Conservation (phyloP, 345 rosid genomes). For the Brassica nigra region DNA sequence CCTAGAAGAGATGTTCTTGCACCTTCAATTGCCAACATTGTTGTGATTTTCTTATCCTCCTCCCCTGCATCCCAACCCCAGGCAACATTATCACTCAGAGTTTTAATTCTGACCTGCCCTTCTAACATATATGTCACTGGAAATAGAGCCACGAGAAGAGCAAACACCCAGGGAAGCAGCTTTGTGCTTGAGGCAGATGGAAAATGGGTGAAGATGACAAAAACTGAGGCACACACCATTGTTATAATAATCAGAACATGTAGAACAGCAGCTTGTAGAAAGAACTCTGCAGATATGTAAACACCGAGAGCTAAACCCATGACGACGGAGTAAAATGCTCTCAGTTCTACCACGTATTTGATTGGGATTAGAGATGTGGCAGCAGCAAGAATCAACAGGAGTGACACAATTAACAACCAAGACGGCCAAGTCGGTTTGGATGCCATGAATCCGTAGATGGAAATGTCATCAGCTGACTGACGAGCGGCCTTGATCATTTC, state of each 20-base stretch:
- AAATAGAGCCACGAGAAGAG: slow-evolving; percentile 92
- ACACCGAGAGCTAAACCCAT: slow-evolving; percentile 93
- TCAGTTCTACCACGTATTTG: slow-evolving; percentile 81
- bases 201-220: slow-evolving; percentile 95
- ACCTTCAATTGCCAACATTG: slow-evolving; percentile 94
- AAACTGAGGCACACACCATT: slow-evolving; percentile 84
- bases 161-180: slow-evolving; percentile 97
- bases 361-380: slow-evolving; percentile 88
- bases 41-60: slow-evolving; percentile 79
- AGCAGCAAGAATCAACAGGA: slow-evolving; percentile 84
- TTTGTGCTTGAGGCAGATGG: slow-evolving; percentile 99
- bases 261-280: slow-evolving; percentile 90
- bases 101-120: slow-evolving; percentile 92
- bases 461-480: slow-evolving; percentile 90
- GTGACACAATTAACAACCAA: slow-evolving; percentile 86
- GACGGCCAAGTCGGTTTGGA: slow-evolving; percentile 99
- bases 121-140: slow-evolving; percentile 95
- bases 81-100: slow-evolving; percentile 53
- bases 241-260: slow-evolving; percentile 80
- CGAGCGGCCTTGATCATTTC: slow-evolving; percentile 87
- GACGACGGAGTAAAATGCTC: slow-evolving; percentile 75
- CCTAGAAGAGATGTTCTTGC: slow-evolving; percentile 98
- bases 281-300: slow-evolving; percentile 95
- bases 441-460: slow-evolving; percentile 90
- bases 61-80: slow-evolving; percentile 66